phyloP scores from a whole-genome alignment of 768 basidiomycete species.

The Nidularia sp. region DNA sequence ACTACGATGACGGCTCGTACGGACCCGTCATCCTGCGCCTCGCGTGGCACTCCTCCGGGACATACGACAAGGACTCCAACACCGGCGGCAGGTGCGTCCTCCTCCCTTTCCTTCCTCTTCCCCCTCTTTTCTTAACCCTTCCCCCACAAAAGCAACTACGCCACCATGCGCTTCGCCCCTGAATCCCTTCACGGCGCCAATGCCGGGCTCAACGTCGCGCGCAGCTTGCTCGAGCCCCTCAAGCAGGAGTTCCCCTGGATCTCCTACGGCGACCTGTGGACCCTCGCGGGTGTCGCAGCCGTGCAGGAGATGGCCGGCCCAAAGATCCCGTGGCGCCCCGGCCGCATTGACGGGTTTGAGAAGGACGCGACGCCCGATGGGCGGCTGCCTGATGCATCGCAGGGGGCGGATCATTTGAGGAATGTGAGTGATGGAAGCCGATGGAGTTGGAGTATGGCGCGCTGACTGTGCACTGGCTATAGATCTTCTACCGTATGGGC shows the following conservation, averaged over 20 bases:
- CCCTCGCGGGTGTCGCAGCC: slow-evolving; percentile 88
- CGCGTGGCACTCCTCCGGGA: slow-evolving; percentile 94
- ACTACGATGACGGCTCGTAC: slow-evolving; percentile 92
- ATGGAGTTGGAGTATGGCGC: too few species aligned
- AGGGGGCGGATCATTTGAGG: slow-evolving; percentile 83
- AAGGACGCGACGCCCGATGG: slow-evolving; percentile 79
- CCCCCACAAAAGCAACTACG: slow-evolving; percentile 69
- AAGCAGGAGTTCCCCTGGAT: slow-evolving; percentile 92
- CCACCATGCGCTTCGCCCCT: slow-evolving; percentile 96
- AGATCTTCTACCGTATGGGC: slow-evolving; percentile 89
- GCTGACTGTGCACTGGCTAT: too few species aligned
- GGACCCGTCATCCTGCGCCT: slow-evolving; percentile 86
- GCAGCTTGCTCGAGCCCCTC: slow-evolving; percentile 78
- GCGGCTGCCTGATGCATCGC: slow-evolving; percentile 82
- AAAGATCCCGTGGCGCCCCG: slow-evolving; percentile 89
- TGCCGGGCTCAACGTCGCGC: slow-evolving; percentile 76
- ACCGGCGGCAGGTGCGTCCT: slow-evolving; percentile 72
- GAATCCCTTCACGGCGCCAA: slow-evolving; percentile 85
- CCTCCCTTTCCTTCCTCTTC: background rate
- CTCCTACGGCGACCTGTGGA: slow-evolving; percentile 95
- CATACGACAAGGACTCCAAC: slow-evolving; percentile 76
- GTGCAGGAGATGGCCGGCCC: slow-evolving; percentile 94
- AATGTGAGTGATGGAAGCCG: slow-evolving; percentile 15
- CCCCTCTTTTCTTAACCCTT: slow-evolving; percentile 7
- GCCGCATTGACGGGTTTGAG: slow-evolving; percentile 83